phyloP scores from a whole-genome alignment of 257 asterid species.

The Petunia axillaris region DNA sequence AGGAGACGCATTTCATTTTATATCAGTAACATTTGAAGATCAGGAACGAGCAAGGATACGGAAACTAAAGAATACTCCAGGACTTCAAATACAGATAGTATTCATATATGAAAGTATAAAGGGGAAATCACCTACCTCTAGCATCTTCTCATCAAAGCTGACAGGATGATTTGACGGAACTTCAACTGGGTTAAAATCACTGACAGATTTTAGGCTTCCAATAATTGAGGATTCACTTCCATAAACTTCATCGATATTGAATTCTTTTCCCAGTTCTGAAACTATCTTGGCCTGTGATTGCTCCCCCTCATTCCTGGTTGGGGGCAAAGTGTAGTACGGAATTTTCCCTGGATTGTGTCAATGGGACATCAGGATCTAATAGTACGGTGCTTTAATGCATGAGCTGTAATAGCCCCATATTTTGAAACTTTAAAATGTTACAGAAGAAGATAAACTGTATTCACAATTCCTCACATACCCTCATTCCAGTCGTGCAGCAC shows the following conservation, averaged over 20 bases:
- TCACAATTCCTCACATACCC: constrained; percentile 45
- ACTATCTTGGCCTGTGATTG: constrained; percentile 76
- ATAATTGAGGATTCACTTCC: constrained; percentile 78
- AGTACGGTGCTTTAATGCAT: background rate
- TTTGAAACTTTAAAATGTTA: background rate
- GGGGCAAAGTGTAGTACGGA: constrained; percentile 88
- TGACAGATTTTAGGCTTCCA: constrained; percentile 86
- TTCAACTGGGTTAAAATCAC: constrained; percentile 74
- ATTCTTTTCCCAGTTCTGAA: constrained; percentile 77
- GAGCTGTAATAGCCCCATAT: background rate
- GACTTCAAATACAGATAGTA: background rate
- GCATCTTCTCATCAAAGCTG: constrained; percentile 62
- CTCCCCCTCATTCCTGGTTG: constrained; percentile 60
- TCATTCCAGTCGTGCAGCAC: constrained; percentile 96
- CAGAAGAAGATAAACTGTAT: background rate
- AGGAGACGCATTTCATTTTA: background rate
- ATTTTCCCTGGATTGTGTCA: constrained; percentile 70
- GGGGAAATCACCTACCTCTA: constrained; percentile 60
- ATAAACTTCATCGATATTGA: constrained; percentile 82
- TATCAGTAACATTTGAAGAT: background rate
- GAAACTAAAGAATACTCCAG: background rate
- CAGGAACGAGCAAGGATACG: background rate
- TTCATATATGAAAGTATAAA: background rate
- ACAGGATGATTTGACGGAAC: constrained; percentile 72
- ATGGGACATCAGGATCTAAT: background rate